Evolutionary conservation across 495 filamentous ascomycete genomes (phyloP).

Genomic region (Geopyxis carbonaria): DNA sequence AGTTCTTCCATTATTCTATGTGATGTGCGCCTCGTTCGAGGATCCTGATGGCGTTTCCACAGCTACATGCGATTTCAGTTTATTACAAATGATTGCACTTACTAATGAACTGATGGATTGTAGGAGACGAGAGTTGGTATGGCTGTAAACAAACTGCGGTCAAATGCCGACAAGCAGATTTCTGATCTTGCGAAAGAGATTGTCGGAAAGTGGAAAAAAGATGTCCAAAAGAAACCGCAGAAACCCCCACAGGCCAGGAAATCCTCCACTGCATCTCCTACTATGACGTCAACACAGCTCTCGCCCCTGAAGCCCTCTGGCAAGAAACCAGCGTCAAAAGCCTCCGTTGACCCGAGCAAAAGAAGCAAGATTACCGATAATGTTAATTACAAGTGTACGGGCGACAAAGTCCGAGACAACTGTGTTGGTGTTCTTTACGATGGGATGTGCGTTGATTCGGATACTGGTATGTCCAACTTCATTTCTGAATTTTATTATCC

Average conservation of each 20-base stretch:
- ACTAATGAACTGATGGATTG: conserved; percentile 12
- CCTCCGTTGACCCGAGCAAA: conserved; percentile 57
- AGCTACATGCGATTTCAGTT: neutral
- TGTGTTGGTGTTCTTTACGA: conserved; percentile 88
- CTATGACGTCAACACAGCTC: conserved; percentile 26
- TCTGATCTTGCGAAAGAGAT: conserved; percentile 58
- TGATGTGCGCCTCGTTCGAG: neutral
- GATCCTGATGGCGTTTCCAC: neutral
- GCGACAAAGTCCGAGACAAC: conserved; percentile 53
- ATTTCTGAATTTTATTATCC: neutral
- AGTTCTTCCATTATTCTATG: conserved; percentile 19
- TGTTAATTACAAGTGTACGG: conserved; percentile 52
- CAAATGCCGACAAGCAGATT: conserved; percentile 58
- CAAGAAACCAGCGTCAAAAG: conserved; percentile 33
- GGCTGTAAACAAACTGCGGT: conserved; percentile 65
- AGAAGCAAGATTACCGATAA: conserved; percentile 65
- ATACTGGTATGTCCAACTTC: conserved; percentile 28
- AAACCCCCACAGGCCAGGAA: conserved; percentile 34
- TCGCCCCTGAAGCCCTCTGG: conserved; percentile 29
- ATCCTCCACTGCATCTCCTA: conserved; percentile 28
- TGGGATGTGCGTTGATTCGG: conserved; percentile 45
- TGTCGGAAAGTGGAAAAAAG: conserved; percentile 70
- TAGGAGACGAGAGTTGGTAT: conserved; percentile 82
- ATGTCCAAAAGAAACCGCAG: conserved; percentile 54
- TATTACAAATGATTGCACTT: too few relatives aligned